These are phyloP conservation scores for Sporothrix protearum DNA, from an alignment of 2,329 filamentous ascomycete genomes.

Conservation along the genomic window DNA sequence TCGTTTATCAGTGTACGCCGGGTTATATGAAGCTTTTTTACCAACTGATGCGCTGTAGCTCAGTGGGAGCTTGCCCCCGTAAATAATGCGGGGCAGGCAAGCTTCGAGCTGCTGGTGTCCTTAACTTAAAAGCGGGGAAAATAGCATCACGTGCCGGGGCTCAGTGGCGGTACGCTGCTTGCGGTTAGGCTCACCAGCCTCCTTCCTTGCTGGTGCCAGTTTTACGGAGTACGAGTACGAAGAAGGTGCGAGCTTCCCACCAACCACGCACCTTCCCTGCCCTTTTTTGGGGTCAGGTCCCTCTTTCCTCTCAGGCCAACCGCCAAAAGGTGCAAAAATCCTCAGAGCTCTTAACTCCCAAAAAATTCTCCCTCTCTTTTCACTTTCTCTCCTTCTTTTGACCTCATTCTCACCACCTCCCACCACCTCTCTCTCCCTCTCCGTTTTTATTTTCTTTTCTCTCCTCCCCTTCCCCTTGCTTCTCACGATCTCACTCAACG, in stretches of 20 bases:
- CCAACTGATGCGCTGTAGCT: neutral
- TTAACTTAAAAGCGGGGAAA: neutral
- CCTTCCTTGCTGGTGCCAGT: constrained; percentile 1
- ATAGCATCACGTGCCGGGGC: constrained; percentile 2
- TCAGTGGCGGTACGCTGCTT: constrained; percentile 14
- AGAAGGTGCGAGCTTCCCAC: constrained; percentile 12
- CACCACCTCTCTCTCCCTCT: neutral
- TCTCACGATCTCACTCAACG: neutral
- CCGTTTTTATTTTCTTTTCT: neutral
- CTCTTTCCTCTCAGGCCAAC: neutral
- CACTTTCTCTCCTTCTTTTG: neutral
- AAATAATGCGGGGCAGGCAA: neutral
- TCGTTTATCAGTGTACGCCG: neutral
- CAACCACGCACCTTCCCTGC: constrained; percentile 17
- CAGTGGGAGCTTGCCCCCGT: neutral
- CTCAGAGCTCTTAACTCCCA: constrained; percentile 10
- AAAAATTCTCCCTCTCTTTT: neutral
- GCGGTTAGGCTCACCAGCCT: constrained; percentile 17
- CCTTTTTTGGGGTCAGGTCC: neutral
- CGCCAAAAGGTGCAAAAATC: constrained; percentile 17
- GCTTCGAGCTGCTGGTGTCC: neutral
- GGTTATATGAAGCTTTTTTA: neutral
- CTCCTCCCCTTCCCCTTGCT: neutral
- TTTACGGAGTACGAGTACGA: too few relatives aligned
- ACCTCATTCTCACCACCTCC: neutral